These are phyloP conservation scores for Craterostigma plantagineum DNA, from an alignment of 257 asterid species.

Conservation along the genomic window DNA sequence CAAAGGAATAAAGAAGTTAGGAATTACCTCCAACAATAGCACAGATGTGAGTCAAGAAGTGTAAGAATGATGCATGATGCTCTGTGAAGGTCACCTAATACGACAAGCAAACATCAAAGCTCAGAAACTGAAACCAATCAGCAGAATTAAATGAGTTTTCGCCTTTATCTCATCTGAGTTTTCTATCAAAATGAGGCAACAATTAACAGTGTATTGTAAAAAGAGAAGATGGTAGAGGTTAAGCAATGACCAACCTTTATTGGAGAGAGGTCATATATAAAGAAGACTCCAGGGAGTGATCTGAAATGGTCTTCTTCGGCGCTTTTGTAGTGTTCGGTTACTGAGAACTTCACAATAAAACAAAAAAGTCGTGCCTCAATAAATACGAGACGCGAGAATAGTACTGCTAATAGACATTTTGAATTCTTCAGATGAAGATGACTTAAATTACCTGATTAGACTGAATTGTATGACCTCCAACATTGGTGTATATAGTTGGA, in stretches of 20 bases:
- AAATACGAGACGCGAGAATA: slow-evolving; percentile 2
- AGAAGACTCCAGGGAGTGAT: slow-evolving; percentile 75
- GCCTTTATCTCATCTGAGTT: not conserved
- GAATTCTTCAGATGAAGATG: slow-evolving; percentile 1
- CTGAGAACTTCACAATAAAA: slow-evolving; percentile 62
- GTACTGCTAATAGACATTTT: slow-evolving; percentile 1
- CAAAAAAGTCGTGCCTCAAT: slow-evolving; percentile 2
- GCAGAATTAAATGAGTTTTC: slow-evolving; percentile 1
- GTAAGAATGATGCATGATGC: slow-evolving; percentile 69
- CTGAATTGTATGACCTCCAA: slow-evolving; percentile 54
- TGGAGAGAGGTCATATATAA: slow-evolving; percentile 89
- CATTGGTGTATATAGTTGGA: slow-evolving; percentile 62
- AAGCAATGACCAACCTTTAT: slow-evolving; percentile 43
- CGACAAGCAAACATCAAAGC: slow-evolving; percentile 6
- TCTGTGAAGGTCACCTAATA: slow-evolving; percentile 67
- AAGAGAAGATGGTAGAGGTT: not conserved
- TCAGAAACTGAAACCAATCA: slow-evolving; percentile 2
- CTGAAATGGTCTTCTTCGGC: slow-evolving; percentile 36
- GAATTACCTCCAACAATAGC: slow-evolving; percentile 88
- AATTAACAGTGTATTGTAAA: no score
- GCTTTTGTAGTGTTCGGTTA: slow-evolving; percentile 73
- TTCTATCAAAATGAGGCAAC: slow-evolving; percentile 1
- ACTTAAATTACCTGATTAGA: slow-evolving; percentile 68
- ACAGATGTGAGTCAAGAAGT: slow-evolving; percentile 80
- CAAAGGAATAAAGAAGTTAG: no score